These are phyloP conservation scores for Dothidotthia symphoricarpi DNA, from an alignment of 2,329 filamentous ascomycete genomes.

Conservation along the genomic window DNA sequence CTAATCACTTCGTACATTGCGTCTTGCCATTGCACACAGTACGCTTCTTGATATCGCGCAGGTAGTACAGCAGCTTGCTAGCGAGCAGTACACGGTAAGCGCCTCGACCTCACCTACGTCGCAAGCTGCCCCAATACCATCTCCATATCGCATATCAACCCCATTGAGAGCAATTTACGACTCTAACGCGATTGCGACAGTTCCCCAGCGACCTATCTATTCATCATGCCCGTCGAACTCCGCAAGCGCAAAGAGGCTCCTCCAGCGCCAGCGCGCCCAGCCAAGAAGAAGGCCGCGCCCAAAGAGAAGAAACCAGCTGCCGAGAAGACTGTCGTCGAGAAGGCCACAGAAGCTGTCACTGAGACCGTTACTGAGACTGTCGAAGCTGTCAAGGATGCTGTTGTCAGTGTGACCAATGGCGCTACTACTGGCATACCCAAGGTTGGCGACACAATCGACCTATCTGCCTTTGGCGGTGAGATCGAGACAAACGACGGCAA, in stretches of 20 bases:
- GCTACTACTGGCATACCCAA: slow-evolving; percentile 25
- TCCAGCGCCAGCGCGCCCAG: slow-evolving; percentile 48
- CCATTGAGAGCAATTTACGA: slow-evolving; percentile 16
- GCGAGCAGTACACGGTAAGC: slow-evolving; percentile 9
- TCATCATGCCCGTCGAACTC: slow-evolving; percentile 54
- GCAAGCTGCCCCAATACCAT: slow-evolving; percentile 6
- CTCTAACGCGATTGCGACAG: slow-evolving; percentile 24
- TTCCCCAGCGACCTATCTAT: slow-evolving; percentile 21
- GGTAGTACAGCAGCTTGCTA: slow-evolving; percentile 3
- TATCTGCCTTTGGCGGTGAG: slow-evolving; percentile 62
- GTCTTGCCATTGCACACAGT: no score
- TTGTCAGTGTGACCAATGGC: slow-evolving; percentile 17
- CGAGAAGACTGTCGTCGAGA: slow-evolving; percentile 37
- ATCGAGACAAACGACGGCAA: slow-evolving; percentile 82
- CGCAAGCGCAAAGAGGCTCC: slow-evolving; percentile 61
- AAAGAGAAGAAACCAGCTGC: slow-evolving; percentile 30
- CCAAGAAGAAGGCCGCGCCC: slow-evolving; percentile 50
- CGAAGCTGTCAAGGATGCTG: slow-evolving; percentile 34
- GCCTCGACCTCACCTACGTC: slow-evolving; percentile 7
- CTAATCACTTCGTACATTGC: not conserved
- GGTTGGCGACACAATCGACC: slow-evolving; percentile 53
- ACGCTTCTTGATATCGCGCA: not conserved
- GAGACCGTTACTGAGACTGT: slow-evolving; percentile 35
- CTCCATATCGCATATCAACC: slow-evolving; percentile 6
- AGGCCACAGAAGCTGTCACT: slow-evolving; percentile 32